Base-by-base conservation (phyloP, 768 basidiomycete genomes). In the Pisolithus albus region DNA sequence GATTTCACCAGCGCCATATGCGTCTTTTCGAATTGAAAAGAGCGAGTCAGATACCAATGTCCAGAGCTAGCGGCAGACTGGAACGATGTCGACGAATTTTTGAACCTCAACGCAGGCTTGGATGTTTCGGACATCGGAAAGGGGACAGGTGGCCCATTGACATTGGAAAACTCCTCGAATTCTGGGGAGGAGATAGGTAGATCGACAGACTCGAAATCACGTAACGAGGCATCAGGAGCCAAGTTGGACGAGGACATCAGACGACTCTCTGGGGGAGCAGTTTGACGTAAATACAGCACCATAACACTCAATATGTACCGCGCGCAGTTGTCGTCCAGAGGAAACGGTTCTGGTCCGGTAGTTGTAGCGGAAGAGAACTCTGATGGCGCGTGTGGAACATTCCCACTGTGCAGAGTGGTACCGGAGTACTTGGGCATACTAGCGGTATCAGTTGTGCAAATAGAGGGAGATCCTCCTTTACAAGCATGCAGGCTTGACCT, bases 241-340 rank as follows among this genome's bases (percentile, higher is more conserved):
- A 79, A 73, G 56, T 76, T 82, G 19, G 80, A 79, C 18, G 81
- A 76, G 61, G 79, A 81, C 69, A 78, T 76, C n/a, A 80, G 69
- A 8, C 76, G 72, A 30, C 71, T 68, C 16, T 86, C 82, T 19
- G 75, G 67, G 32, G 77, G 71, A 0, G 81, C 73, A 0, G 86
- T 84, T 63, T 89, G 84, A 16, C 88, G 80, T 34, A 92, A 76
- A 64, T 88, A 89, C n/a, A 85, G 69, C 16, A 89, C 78, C 80
- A 93, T 83, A 41, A 92, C 84, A 63, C 82, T 84, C 49, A 93
- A 72, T 42, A 92, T 76, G 64, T 92, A 91, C 64, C 78, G 81
- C 23, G 88, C 90, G 57, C 88, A 85, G 34, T 76, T 75, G 54
- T 94, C 92, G 54, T 94, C 88, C 37, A 95, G 73, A 1, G 88